Evolutionary conservation across 371 early-diverging fungal species (phyloP), one percentile per base, ranked within the genome.

Genomic region (Gilbertella persicaria): DNA sequence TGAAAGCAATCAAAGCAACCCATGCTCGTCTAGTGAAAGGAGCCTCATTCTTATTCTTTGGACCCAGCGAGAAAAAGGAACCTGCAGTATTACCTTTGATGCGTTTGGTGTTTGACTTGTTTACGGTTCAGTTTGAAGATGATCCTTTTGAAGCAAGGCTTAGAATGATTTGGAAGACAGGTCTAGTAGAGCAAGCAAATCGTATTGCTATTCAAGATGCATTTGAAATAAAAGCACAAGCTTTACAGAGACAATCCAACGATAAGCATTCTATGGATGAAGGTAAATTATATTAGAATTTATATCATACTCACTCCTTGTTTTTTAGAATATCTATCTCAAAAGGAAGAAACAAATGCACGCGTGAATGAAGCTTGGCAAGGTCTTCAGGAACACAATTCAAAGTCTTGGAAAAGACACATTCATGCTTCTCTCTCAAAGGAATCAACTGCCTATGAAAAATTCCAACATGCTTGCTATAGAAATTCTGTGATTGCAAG

Each of bases 61-160:
- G 71, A 2, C 65, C 78, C 4, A 41, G 39, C 0, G 50, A 58
- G 19, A 65, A 69, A 13, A 47, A 55, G 25, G 53, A 53, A 3
- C 72, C 78, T 0, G 26, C 54, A 0, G 5, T 46, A 5, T 47
- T 78, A 8, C 73, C 75, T 0, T 17, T 42, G 24, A 51, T 78
- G 8, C 53, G 51, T n/a, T 28, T 78, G 12, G 44, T 41, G 1
- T 65, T 63, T 33, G 62, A 66, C 19, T 23, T 50, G 2, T 60
- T 75, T 17, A 65, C 66, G 2, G 35, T 82, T 2, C 67, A 71
- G 7, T 40, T 78, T 20, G 73, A 75, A 36, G 88, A 87, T 48
- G 79, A 79, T 58, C 80, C 79, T n/a, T 84, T 87, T 51, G 88
- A 87, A 51, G 58, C 67, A 3, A 57, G 55, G 7, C 51, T 87